Evolutionary conservation across 805 yeast species (phyloP), one percentile per base, ranked within the genome.

Genomic region (Starmerella khaoyaiensis): DNA sequence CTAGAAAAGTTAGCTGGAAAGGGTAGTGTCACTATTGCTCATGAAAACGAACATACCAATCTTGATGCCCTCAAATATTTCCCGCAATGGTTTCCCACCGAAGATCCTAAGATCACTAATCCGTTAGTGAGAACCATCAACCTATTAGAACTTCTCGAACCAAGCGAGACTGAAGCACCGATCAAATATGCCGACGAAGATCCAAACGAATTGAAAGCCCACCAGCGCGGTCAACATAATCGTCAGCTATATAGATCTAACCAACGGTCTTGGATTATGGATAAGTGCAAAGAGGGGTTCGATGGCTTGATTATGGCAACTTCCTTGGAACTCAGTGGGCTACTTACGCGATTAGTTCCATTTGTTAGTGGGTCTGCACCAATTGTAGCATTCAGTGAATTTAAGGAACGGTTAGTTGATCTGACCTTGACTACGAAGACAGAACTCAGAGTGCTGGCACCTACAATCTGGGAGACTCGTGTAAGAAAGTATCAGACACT

Each of bases 1-100:
- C 55, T 90, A 59, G 99, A 90, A 56, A 67, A 96, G 54, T 81
- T 93, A 87, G 74, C 74, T 42, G 72, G 72, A 4, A 57, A 53
- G 2, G 94, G 94, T 11, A 62, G 72, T 36, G 72, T 90, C 30
- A 66, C 82, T 3, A 67, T 82, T 16, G 64, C 76, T 1, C 96
- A 90, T 59, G 98, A 90, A 54, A 83, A 83, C 57, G 98, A 90
- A 57, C 96, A 87, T 54, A 76, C 94, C 2, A 86, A 86, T 53
- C 61, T 76, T 20, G 78, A 78, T 41, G 71, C 80, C 0, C 59
- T 87, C 40, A 69, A 72, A 44, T 74, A 72, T 51, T 68, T 83
- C 33, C 39, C 40, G 25, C 32, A 39, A 12, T 44, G 48, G 48
- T 32, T 28, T 29, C 48, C 46, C 10, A 20, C 22, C 18, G 48